phyloP scores from a whole-genome alignment of 108 stramenopile species.

The Pseudonitzschia multiseries region DNA sequence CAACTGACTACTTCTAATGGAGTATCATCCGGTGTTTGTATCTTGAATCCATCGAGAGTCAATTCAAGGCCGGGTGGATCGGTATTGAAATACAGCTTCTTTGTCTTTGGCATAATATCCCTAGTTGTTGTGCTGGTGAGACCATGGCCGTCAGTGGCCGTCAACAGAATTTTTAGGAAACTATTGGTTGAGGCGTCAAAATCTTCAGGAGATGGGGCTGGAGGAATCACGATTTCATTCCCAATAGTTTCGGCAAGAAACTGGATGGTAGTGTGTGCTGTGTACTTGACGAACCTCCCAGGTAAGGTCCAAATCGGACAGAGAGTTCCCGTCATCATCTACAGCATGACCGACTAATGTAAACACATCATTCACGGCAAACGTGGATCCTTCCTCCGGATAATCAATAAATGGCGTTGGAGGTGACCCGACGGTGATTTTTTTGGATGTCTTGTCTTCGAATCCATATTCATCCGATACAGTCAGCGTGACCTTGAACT shows the following conservation, averaged over 20 bases:
- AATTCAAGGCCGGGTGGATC: slow-evolving; percentile 29
- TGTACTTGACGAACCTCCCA: slow-evolving; percentile 46
- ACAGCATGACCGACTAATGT: slow-evolving; percentile 27
- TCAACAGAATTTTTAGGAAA: slow-evolving; percentile 28
- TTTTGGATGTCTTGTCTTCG: neutral
- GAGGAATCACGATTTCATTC: slow-evolving; percentile 20
- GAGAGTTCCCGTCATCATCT: slow-evolving; percentile 15
- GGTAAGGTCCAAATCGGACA: slow-evolving; percentile 24
- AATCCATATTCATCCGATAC: slow-evolving; percentile 29
- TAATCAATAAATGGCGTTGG: slow-evolving; percentile 21
- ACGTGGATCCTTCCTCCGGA: slow-evolving; percentile 12
- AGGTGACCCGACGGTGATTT: slow-evolving; percentile 6
- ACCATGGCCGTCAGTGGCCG: slow-evolving; percentile 24
- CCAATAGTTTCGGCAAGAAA: slow-evolving; percentile 24
- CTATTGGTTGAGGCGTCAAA: slow-evolving; percentile 35
- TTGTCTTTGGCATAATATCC: slow-evolving; percentile 23
- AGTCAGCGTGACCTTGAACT: slow-evolving; percentile 15
- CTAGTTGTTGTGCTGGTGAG: slow-evolving; percentile 19
- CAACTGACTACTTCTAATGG: slow-evolving; percentile 21
- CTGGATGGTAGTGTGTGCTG: slow-evolving; percentile 34
- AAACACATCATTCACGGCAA: slow-evolving; percentile 34
- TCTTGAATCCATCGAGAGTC: slow-evolving; percentile 9
- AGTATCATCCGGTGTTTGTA: slow-evolving; percentile 21
- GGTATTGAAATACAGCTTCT: slow-evolving; percentile 19
- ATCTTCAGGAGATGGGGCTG: slow-evolving; percentile 39